Base-by-base conservation (phyloP, 2,329 filamentous ascomycete species). In the Cadophora malorum region DNA sequence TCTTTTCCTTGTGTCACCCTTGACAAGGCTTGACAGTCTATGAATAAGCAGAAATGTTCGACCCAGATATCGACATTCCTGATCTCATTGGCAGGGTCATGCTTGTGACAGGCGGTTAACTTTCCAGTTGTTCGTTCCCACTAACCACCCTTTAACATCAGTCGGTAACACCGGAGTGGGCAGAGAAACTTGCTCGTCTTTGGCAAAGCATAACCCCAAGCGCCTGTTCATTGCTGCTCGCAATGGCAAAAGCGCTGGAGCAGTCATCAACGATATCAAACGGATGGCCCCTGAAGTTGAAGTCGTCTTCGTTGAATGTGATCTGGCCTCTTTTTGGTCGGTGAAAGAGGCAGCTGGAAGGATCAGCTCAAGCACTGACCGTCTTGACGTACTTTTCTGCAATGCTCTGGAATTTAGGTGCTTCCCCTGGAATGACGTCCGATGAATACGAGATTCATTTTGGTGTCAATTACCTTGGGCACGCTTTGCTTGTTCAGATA, bases 41-140 rank as follows among this genome's bases (percentile, higher is more conserved):
- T 5, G 28, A 5, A 28, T 28, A 14, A 47, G 28, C 35, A 4
- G 33, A 65, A 21, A 53, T 21, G 16, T 80, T 80, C 70, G 75
- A 77, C 19, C 74, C 77, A 1, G 72, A 72, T 0, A 75, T 67
- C 28, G 76, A 80, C 53, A 79, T 82, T 31, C 78, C 78, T 3
- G 71, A 74, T 28, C 76, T 81, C 0, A 53, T 69, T 1, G 78
- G 74, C 16, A 81, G 82, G 67, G 79, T 81, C n/a, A 80, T 84
- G 61, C 76, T 85, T 35, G 78, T 85, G 31, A 84, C 83, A 0
- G 82, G 82, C 47, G 82, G 80, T 70, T 28, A 41, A 62, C 23
- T 25, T 31, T 10, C 23, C 64, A 14, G 33, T 21, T 1, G 14
- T 1, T 9, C 25, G 16, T 31, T n/a, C 33, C 19, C 25, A 31